Evolutionary conservation across 2,329 filamentous ascomycete genomes (phyloP), one percentile per base, ranked within the genome.

Genomic region (Penicillium fuscoglaucum): DNA sequence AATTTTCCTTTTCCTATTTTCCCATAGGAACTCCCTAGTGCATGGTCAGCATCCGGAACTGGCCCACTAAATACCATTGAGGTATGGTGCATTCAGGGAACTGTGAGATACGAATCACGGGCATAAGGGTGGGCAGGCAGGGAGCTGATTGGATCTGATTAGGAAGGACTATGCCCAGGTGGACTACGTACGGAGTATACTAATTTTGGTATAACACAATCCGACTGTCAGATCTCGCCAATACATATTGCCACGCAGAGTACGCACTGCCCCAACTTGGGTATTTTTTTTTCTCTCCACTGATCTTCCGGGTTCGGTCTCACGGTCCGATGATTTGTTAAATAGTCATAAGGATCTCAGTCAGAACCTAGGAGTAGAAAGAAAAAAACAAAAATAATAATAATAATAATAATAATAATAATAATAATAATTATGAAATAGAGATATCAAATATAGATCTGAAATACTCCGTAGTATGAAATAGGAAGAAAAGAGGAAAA

Each of bases 171-270:
- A 4, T 24, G 24, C 24, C 24, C 24, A 24, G 24, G 24, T 24
- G 24, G 24, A 24, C 24, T 24, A 24, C 24, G 24, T 3, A 21
- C 19, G 19, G 19, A 21, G 19, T 5, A 4, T 4, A 43, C 40
- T 26, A 21, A 24, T 19, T 53, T 45, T 45, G 50, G 50, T 8
- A 39, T 47, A 58, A 43, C 60, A 66, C 58, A 60, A 64, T 62
- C 41, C 59, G 48, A 54, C 39, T 64, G 64, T 66, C 64, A 66
- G 64, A 66, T 66, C 63, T 53, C 17, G 31, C 9, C 15, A 26
- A 39, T 39, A 29, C 8, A n/a, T 64, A 64, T 64, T 62, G 58
- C 62, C 62, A 64, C 62, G 60, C 31, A 31, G 9, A 21, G 19
- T n/a, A 49, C 52, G 15, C 43, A 37, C 26, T 47, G 40, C 12